phyloP scores from a whole-genome alignment of 1,139 yeast genomes.

The Sugiyamaella pinicola region DNA sequence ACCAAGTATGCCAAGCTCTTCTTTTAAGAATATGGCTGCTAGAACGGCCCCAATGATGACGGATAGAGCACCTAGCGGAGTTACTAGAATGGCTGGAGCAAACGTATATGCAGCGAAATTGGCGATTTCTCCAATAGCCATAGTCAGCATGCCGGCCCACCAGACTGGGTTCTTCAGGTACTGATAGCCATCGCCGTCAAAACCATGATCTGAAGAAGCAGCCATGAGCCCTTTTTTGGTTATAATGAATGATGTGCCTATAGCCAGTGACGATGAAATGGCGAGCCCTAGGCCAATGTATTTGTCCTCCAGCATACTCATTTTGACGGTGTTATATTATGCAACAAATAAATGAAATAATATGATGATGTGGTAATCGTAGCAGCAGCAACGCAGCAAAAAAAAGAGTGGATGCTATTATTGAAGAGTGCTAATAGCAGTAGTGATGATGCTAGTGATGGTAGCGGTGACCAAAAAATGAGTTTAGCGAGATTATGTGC shows the following conservation, averaged over 20 bases:
- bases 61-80: conserved; percentile 88
- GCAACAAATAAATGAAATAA: conserved; percentile 4
- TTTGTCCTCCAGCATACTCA: conserved; percentile 61
- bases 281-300: conserved; percentile 90
- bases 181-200: conserved; percentile 57
- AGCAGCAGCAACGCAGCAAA: neutral
- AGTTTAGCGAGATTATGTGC: neutral
- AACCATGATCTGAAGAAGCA: conserved; percentile 66
- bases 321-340: conserved; percentile 3
- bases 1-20: conserved; percentile 86
- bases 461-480: neutral
- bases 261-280: conserved; percentile 83
- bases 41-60: conserved; percentile 87
- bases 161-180: conserved; percentile 84
- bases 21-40: conserved; percentile 82
- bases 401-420: conserved; percentile 7
- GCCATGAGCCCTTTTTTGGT: conserved; percentile 85
- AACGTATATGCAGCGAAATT: conserved; percentile 94
- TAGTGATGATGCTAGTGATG: neutral
- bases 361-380: neutral
- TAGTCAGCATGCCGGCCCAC: conserved; percentile 93
- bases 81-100: conserved; percentile 91
- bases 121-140: conserved; percentile 92
- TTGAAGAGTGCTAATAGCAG: neutral
- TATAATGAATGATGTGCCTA: conserved; percentile 86